Percentiles rank a stretch among this genome's conserved stretches.
Evolutionary conservation across 345 rosid genomes (phyloP).

Genomic region (Ceriops decandra): DNA sequence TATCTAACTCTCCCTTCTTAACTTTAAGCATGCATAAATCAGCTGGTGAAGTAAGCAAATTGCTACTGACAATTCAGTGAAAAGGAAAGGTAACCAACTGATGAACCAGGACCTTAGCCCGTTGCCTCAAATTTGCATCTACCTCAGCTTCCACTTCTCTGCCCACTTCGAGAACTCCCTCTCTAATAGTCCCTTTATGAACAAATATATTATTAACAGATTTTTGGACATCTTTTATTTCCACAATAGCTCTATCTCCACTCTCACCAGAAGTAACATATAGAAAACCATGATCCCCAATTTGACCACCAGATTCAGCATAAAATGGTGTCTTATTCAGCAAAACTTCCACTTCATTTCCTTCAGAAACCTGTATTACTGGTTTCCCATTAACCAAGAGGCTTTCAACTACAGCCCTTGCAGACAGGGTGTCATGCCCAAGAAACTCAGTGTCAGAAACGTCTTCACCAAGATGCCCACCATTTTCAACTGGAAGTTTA

Average conservation of each 20-base stretch:
- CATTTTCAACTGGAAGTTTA: conserved; percentile 65
- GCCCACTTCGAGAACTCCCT: conserved; percentile 83
- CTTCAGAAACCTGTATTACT: conserved; percentile 73
- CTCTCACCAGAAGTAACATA: conserved; percentile 47
- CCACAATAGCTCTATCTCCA: conserved; percentile 58
- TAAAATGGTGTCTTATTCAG: conserved; percentile 87
- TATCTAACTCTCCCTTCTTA: not conserved
- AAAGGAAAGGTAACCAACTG: conserved; percentile 13
- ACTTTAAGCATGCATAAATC: not conserved
- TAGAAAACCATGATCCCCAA: conserved; percentile 76
- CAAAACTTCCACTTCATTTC: conserved; percentile 79
- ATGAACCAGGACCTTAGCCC: conserved; percentile 57
- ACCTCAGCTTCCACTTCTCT: conserved; percentile 85
- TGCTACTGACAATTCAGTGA: not conserved
- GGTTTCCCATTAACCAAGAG: conserved; percentile 76
- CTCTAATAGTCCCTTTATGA: conserved; percentile 74
- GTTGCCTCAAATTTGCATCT: conserved; percentile 70
- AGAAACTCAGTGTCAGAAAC: conserved; percentile 72
- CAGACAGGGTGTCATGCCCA: conserved; percentile 72
- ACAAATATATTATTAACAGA: conserved; percentile 64
- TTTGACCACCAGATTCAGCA: conserved; percentile 97
- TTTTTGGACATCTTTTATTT: conserved; percentile 83
- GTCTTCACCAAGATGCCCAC: conserved; percentile 42
- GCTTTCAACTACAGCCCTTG: conserved; percentile 66
- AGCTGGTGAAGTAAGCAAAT: not conserved